Evolutionary conservation across 129 eudicot genomes (phyloP).

Genomic region (Flaveria robusta): DNA sequence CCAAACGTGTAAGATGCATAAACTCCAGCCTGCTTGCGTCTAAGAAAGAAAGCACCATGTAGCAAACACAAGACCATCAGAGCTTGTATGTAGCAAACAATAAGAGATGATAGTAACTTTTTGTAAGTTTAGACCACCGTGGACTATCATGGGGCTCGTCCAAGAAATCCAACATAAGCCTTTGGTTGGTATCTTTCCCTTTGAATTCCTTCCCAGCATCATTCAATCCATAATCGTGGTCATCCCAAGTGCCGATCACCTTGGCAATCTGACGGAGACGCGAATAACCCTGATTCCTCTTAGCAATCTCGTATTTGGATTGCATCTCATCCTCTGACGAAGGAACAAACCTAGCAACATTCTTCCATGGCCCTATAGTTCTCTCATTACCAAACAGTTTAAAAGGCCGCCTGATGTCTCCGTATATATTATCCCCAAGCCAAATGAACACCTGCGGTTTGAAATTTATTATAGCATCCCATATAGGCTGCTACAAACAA

Average conservation of each 20-base stretch:
- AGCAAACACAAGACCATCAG: too few relatives aligned
- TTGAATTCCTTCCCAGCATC: conserved; percentile 72
- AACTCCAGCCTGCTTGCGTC: conserved; percentile 79
- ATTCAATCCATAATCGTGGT: conserved; percentile 71
- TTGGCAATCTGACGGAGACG: conserved; percentile 44
- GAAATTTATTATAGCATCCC: conserved; percentile 54
- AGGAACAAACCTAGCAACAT: conserved; percentile 61
- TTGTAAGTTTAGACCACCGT: conserved; percentile 34
- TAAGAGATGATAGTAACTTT: too few relatives aligned
- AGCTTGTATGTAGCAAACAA: background rate
- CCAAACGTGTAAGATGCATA: conserved; percentile 78
- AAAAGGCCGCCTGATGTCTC: conserved; percentile 59
- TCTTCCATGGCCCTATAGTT: conserved; percentile 75
- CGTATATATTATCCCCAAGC: conserved; percentile 76
- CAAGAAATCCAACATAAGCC: conserved; percentile 64
- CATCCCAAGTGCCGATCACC: conserved; percentile 86
- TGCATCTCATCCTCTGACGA: conserved; percentile 52
- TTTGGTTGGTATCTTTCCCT: conserved; percentile 51
- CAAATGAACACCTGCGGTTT: conserved; percentile 63
- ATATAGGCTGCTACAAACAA: conserved; percentile 42
- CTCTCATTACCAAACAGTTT: conserved; percentile 58
- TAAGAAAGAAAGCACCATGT: background rate
- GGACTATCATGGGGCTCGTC: conserved; percentile 73
- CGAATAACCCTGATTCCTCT: conserved; percentile 51
- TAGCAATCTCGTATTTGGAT: conserved; percentile 43